Evolutionary conservation across 345 rosid genomes (phyloP).

Genomic region (Eucalyptus caleyi): DNA sequence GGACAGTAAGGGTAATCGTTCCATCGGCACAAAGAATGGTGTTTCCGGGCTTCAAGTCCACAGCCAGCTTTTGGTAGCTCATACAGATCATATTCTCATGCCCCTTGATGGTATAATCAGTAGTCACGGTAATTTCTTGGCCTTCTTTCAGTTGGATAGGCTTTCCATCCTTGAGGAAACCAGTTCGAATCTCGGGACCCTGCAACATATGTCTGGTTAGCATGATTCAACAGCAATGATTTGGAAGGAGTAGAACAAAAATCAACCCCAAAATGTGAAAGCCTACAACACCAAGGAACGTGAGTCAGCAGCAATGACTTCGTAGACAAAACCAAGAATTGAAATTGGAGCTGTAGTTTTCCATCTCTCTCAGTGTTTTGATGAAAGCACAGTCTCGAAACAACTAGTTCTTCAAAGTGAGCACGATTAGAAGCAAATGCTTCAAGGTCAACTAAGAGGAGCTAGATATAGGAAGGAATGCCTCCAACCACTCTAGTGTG

Average conservation of each 20-base stretch:
- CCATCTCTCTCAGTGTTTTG: neutral
- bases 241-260: constrained; percentile 31
- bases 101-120: constrained; percentile 5
- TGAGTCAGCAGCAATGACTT: neutral
- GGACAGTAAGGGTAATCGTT: constrained; percentile 1
- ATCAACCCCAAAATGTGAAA: neutral
- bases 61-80: constrained; percentile 8
- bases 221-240: neutral
- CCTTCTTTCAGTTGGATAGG: constrained; percentile 7
- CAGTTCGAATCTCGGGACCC: constrained; percentile 9
- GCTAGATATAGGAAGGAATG: neutral
- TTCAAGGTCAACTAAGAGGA: neutral
- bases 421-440: neutral
- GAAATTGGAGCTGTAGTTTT: neutral
- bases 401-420: neutral
- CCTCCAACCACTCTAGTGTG: neutral
- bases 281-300: neutral
- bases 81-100: neutral
- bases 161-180: constrained; percentile 10
- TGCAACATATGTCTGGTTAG: neutral
- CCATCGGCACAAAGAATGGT: constrained; percentile 5
- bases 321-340: neutral
- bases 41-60: constrained; percentile 3
- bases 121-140: constrained; percentile 1
- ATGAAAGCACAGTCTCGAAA: neutral